Conservation (phyloP, 768 basidiomycete genomes). For the Gyrodon lividus region DNA sequence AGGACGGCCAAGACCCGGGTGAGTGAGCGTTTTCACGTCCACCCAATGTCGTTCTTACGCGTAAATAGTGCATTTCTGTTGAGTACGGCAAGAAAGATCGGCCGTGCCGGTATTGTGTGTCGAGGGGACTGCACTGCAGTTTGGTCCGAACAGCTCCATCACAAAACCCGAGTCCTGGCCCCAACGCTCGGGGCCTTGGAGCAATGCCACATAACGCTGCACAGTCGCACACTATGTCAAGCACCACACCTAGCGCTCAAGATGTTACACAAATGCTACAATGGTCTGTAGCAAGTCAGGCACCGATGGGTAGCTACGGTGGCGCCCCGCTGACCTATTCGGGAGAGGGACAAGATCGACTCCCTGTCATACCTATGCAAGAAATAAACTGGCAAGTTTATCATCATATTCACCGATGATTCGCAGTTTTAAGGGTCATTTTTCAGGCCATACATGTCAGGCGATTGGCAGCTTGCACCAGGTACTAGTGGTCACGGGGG, state of each 20-base stretch:
- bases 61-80: slow-evolving; percentile 15
- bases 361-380: background rate
- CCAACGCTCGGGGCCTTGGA: slow-evolving; percentile 9
- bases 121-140: slow-evolving; percentile 9
- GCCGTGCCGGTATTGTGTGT: slow-evolving; percentile 24
- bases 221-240: slow-evolving; percentile 3
- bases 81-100: slow-evolving; percentile 17
- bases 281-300: slow-evolving; percentile 2
- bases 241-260: slow-evolving; percentile 1
- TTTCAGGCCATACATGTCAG: slow-evolving; percentile 6
- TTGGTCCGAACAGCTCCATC: slow-evolving; percentile 17
- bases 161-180: slow-evolving; percentile 19
- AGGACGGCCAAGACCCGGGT: slow-evolving; percentile 20
- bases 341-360: slow-evolving; percentile 8
- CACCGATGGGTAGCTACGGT: slow-evolving; percentile 2
- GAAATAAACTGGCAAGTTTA: slow-evolving; percentile 12
- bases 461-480: background rate
- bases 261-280: background rate
- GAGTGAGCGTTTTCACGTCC: slow-evolving; percentile 2
- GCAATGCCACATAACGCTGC: slow-evolving; percentile 1
- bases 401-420: background rate
- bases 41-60: slow-evolving; percentile 2
- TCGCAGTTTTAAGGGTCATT: background rate
- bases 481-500: slow-evolving; percentile 6
- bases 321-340: background rate